A percentile compares a stretch with the other conserved stretches of the same genome.
Evolutionary conservation across 139 green algal genomes (phyloP).

Genomic region (Tetraselmis striata): DNA sequence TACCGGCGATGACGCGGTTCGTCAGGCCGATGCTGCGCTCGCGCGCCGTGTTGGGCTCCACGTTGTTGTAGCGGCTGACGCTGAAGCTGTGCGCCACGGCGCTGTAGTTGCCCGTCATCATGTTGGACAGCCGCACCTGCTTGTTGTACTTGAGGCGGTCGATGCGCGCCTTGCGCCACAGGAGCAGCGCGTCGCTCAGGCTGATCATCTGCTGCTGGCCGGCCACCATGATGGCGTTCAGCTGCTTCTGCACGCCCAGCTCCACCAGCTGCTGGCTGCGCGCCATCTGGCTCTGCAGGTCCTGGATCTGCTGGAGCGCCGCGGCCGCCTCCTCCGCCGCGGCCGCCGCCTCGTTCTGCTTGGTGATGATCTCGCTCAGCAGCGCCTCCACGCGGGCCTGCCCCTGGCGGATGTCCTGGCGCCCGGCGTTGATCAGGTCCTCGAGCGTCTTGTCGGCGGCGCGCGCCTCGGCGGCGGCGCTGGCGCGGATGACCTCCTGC

Average conservation of each 20-base stretch:
- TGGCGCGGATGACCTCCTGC: conserved; percentile 48
- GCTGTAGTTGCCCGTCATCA: conserved; percentile 36
- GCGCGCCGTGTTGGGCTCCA: conserved; percentile 27
- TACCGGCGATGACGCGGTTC: conserved; percentile 62
- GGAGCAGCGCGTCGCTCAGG: conserved; percentile 6
- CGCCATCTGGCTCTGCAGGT: conserved; percentile 34
- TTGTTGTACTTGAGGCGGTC: conserved; percentile 18
- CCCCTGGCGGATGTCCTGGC: conserved; percentile 44
- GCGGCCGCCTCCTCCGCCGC: conserved; percentile 25
- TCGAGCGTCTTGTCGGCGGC: conserved; percentile 47
- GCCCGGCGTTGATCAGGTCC: conserved; percentile 50
- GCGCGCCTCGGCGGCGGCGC: conserved; percentile 33
- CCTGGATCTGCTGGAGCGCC: conserved; percentile 34
- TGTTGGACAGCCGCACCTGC: conserved; percentile 37
- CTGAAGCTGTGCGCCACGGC: conserved; percentile 31
- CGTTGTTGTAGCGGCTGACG: conserved; percentile 51
- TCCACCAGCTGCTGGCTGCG: conserved; percentile 44
- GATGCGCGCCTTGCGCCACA: neutral
- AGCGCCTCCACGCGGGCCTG: conserved; percentile 40
- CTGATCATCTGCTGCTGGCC: conserved; percentile 49
- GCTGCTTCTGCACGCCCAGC: conserved; percentile 33
- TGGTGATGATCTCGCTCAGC: conserved; percentile 59
- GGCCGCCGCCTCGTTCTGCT: conserved; percentile 43
- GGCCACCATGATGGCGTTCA: conserved; percentile 55
- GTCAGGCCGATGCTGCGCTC: conserved; percentile 51